Base-by-base conservation (phyloP, 305 asterid species). In the Lippia alba region DNA sequence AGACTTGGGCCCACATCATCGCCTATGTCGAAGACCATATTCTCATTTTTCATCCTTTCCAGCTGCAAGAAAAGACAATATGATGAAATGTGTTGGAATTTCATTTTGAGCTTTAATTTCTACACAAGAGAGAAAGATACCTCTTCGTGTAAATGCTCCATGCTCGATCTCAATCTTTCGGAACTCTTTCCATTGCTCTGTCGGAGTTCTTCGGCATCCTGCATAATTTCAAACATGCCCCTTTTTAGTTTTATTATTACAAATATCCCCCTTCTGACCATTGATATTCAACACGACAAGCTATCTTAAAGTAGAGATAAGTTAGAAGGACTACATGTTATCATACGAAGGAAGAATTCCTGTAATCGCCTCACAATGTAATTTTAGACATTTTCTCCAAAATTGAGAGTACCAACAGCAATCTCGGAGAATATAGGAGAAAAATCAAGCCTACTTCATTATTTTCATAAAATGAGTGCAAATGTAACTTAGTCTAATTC, bases 31-130 rank as follows among this genome's bases (percentile, higher is more conserved):
- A 79, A 62, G 51, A 70, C 64, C 18, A 80, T 72, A 76, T 95
- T 95, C 79, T 92, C 98, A 15, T 81, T 83, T 78, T 95, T 95
- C 98, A 95, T 90, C 84, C 87, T 92, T 78, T 92, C 98, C 66
- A 95, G 87, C 99, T 95, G 90, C 82, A 87, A 58, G 49, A 15
- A 56, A 41, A 46, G 56, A 56, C 48, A 44, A 15, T 11, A 12
- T 40, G 24, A 63, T 45, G 11, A 51, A 53, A 48, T 48, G 58
- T 57, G 56, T 15, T 10, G 33, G 54, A 73, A 36, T 5, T 36
- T 36, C 39, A 60, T 14, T 50, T 48, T 32, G 16, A 69, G 18
- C 30, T 34, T 39, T 24, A 36, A 18, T 40, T 33, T 63, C 39
- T 72, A 59, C 49, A 64, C 61, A 70, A 67, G 6, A 20, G 59